Evolutionary conservation across 2,329 filamentous ascomycete genomes (phyloP).

Genomic region (Nannizzia gypsea): DNA sequence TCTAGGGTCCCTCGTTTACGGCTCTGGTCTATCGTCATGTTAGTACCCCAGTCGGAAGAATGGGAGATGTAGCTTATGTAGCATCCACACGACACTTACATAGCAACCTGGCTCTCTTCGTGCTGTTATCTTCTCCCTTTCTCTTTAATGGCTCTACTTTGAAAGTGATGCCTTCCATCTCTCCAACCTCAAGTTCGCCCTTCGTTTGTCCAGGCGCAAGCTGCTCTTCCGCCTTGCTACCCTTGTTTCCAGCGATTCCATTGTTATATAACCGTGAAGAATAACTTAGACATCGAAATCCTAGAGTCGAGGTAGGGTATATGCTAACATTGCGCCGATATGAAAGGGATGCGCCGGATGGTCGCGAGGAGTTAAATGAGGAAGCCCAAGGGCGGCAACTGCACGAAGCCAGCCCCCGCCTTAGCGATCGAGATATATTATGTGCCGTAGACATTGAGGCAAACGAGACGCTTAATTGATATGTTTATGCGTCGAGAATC

Average conservation of each 20-base stretch:
- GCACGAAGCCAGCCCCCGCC: background rate
- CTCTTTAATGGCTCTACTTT: slow-evolving; percentile 81
- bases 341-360: background rate
- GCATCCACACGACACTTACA: slow-evolving; percentile 31
- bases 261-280: background rate
- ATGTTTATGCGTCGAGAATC: background rate
- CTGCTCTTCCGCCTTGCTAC: background rate
- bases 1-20: slow-evolving; percentile 94
- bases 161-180: slow-evolving; percentile 77
- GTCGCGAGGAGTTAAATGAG: background rate
- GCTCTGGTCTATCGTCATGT: slow-evolving; percentile 63
- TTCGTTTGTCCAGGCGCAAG: slow-evolving; percentile 2
- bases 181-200: slow-evolving; percentile 63
- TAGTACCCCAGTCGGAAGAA: background rate
- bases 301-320: background rate
- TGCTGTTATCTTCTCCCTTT: slow-evolving; percentile 68
- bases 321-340: background rate
- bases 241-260: background rate
- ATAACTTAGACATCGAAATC: background rate
- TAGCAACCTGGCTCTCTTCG: slow-evolving; percentile 77
- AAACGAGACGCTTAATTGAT: background rate
- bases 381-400: background rate
- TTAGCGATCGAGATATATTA: slow-evolving; percentile 3
- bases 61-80: background rate
- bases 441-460: background rate